Base-by-base conservation (phyloP, 2,329 filamentous ascomycete species). In the Elsinoe fawcettii region DNA sequence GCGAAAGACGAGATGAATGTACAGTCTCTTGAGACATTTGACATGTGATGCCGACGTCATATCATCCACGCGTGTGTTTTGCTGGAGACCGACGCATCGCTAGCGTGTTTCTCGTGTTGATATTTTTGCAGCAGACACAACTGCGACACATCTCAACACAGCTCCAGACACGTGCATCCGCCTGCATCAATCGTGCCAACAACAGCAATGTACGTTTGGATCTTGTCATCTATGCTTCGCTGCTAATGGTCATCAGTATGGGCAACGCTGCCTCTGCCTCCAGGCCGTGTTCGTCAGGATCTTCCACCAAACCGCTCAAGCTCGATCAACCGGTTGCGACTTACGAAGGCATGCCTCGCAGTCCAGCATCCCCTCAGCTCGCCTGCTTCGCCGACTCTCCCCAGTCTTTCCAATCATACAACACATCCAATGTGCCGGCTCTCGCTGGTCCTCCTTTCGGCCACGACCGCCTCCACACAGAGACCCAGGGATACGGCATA, bases 401-500 rank as follows among this genome's bases (percentile, higher is more conserved):
- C 12, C 49, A 53, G 18, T 53, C 49, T 3, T 37, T 16, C 20
- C 49, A 53, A 18, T 53, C 49, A 34, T 36, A 53, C 32, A 53
- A 53, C 18, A 53, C 32, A 16, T 18, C 14, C 20, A 55, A 55
- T 14, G 27, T 43, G 16, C 53, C 53, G 2, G 25, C 34, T 20
- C 53, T 53, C 11, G 49, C 49, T 8, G 49, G 49, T 37, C 49
- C 49, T 3, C 49, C 49, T 3, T 53, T 14, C 14, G 49, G 49
- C 20, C 49, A 53, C 30, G 49, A 39, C 20, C 49, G 49, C 32
- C 49, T 53, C 20, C 49, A 53, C 30, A 53, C 49, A 30, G 49
- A 53, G 18, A 53, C 49, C 20, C 27, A 36, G 20, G 49, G 39
- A 7, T 53, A 53, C 32, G 59, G 51, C 32, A 62, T 68, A 27